Base-by-base conservation (phyloP, 257 asterid genomes). In the Solanum clarkiae region DNA sequence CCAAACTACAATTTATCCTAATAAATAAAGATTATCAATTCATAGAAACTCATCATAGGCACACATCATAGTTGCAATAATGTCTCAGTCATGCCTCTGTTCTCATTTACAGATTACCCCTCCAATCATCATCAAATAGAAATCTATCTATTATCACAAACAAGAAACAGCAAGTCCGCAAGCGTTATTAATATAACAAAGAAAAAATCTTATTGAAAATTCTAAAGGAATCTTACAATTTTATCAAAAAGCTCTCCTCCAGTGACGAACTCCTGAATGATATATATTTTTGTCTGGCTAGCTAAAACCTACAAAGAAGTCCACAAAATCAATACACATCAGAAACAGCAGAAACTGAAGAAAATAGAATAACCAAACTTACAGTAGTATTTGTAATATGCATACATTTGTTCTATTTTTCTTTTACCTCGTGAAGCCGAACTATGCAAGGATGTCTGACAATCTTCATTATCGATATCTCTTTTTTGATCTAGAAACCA, bases 161-260 rank as follows among this genome's bases (percentile, higher is more conserved):
- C 22, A 77, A 77, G 26, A 45, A 49, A 51, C 82, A 77, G 42
- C 42, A 47, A 74, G 81, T 47, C 13, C 15, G 44, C 62, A 24
- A 15, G 47, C 26, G 65, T 79, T 26, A 79, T 4, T 51, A 47
- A 53, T 26, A 22, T 26, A 53, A 53, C 8, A 47, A 79, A 26
- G 63, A 42, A 79, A 79, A 24, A 53, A 79, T 32, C 47, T 79
- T 26, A 16, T 5, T 26, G 59, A 84, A 79, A 79, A 44, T 57
- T 44, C 44, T 75, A 51, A 17, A 84, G 51, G 87, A 62, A 85
- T 80, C 97, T 90, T 90, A 95, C 99, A 89, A 95, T 93, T 90
- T 89, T 92, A 86, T 96, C 98, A 81, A 91, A 96, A 83, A 96
- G 95, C 89, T 93, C 97, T 87, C 99, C 99, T 44, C 99, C 99